Percentiles rank a stretch among this genome's conserved stretches.
Conservation (phyloP, 2,329 filamentous ascomycete species). For the Fusarium guadeloupense region DNA sequence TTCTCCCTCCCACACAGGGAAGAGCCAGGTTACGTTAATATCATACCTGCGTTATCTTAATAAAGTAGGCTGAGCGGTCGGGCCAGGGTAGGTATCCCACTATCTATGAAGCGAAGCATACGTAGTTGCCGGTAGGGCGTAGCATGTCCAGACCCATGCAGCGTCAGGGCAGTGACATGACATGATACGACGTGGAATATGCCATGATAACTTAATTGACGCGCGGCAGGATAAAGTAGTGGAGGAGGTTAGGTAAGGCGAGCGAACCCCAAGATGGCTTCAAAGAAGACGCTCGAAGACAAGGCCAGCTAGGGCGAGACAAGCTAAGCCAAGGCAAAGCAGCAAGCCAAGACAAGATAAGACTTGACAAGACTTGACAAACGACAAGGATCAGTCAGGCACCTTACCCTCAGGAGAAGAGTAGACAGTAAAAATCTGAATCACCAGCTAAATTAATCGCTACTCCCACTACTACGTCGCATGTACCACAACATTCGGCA, state of each 20-base stretch:
- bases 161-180: background rate
- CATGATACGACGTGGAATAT: slow-evolving; percentile 4
- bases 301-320: no score
- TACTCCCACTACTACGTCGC: background rate
- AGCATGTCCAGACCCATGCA: background rate
- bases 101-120: background rate
- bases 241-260: background rate
- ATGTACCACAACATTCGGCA: slow-evolving; percentile 3
- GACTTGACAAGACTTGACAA: slow-evolving; percentile 3
- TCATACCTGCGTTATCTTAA: background rate
- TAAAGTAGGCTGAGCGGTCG: slow-evolving; percentile 5
- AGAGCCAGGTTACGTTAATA: background rate
- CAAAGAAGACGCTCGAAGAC: no score
- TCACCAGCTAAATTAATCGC: slow-evolving; percentile 12
- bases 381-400: slow-evolving; percentile 25
- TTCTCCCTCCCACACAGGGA: background rate
- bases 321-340: slow-evolving; percentile 12
- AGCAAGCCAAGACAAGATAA: slow-evolving; percentile 21
- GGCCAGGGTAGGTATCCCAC: slow-evolving; percentile 1
- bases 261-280: no score
- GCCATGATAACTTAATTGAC: slow-evolving; percentile 30
- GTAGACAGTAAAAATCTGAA: slow-evolving; percentile 6
- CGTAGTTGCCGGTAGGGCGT: slow-evolving; percentile 6
- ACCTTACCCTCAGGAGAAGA: slow-evolving; percentile 2
- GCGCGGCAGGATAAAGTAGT: slow-evolving; percentile 27